phyloP scores from a whole-genome alignment of 1,284 basidiomycete species.

The Ceratobasidium sp. region DNA sequence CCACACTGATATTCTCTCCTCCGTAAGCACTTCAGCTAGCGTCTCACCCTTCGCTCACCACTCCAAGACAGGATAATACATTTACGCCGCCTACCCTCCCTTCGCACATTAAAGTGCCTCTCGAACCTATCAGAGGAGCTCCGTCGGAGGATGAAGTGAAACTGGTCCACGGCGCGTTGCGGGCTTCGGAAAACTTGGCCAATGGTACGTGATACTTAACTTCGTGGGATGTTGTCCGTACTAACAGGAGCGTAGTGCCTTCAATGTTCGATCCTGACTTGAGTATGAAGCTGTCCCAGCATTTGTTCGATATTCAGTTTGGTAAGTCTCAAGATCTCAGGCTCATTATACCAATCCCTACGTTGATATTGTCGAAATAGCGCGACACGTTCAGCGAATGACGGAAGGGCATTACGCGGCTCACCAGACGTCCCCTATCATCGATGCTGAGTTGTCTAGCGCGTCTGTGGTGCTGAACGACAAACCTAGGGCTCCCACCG shows the following conservation, averaged over 20 bases:
- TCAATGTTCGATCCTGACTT: constrained; percentile 22
- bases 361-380: neutral
- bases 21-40: neutral
- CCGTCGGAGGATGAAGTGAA: constrained; percentile 25
- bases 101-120: neutral
- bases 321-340: neutral
- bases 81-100: constrained; percentile 27
- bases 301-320: constrained; percentile 18
- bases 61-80: neutral
- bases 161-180: constrained; percentile 4
- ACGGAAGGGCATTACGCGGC: neutral
- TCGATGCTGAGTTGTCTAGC: no score
- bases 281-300: constrained; percentile 30
- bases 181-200: constrained; percentile 8
- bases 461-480: no score
- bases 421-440: no score
- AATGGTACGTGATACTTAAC: neutral
- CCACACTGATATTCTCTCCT: neutral
- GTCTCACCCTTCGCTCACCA: neutral
- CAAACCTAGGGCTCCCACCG: no score
- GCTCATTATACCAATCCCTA: neutral
- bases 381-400: neutral
- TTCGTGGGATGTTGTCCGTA: neutral
- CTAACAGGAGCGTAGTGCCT: neutral
- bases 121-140: neutral